Conservation (phyloP, 805 yeast species). For the Metschnikowia lochheadii region DNA sequence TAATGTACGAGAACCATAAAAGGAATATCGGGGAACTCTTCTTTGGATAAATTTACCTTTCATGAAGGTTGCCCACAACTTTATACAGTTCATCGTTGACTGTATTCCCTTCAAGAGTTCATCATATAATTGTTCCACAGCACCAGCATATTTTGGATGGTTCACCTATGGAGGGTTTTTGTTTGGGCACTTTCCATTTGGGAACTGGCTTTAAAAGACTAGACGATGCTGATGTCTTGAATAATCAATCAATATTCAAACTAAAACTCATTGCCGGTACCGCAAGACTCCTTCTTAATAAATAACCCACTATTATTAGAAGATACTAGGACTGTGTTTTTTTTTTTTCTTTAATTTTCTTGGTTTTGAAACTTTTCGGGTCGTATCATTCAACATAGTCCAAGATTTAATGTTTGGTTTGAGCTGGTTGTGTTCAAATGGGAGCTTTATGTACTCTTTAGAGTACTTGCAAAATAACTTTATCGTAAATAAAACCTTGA, state of each 20-base stretch:
- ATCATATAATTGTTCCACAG: not conserved
- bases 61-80: constrained; percentile 22
- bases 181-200: not conserved
- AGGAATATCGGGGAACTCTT: no score
- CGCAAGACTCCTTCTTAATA: not conserved
- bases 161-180: not conserved
- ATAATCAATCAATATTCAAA: not conserved
- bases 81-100: constrained; percentile 23
- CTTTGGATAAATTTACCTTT: no score
- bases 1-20: no score
- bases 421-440: not conserved
- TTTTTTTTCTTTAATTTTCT: no score
- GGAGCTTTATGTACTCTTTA: not conserved
- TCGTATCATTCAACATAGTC: not conserved
- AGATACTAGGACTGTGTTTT: no score
- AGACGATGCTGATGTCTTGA: no score
- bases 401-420: not conserved
- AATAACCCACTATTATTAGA: not conserved
- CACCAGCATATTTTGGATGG: not conserved
- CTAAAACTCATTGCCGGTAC: not conserved
- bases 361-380: not conserved
- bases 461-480: not conserved
- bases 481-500: no score
- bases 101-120: constrained; percentile 18
- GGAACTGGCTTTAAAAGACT: no score